phyloP scores from a whole-genome alignment of 163 green algal species.

The Scenedesmus sp. region DNA sequence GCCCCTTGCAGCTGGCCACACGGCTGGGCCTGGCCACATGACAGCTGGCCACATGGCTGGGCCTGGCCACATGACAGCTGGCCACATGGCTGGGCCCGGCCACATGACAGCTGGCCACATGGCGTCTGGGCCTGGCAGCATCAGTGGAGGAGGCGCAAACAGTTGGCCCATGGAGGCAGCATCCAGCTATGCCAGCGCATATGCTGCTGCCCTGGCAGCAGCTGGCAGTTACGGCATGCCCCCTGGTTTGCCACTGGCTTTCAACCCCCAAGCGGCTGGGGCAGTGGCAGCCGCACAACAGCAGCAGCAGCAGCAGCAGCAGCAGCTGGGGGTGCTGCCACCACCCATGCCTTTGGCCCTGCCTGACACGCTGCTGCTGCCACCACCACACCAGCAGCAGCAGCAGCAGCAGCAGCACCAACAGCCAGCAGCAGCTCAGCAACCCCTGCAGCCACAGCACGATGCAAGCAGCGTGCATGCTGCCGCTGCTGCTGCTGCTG shows the following conservation, averaged over 20 bases:
- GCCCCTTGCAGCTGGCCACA: neutral
- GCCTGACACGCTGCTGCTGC: neutral
- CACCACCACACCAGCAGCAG: neutral
- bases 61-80: too few species aligned
- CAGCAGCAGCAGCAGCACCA: neutral
- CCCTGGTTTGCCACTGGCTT: neutral
- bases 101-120: neutral
- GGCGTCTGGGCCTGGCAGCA: neutral
- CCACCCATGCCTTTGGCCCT: neutral
- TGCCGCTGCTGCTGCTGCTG: neutral
- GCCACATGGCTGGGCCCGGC: too few species aligned
- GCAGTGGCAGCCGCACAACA: neutral
- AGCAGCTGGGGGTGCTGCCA: neutral
- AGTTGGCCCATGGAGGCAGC: neutral
- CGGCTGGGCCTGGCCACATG: too few species aligned
- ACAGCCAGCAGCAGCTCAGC: neutral
- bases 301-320: neutral
- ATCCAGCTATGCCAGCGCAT: constrained; percentile 4
- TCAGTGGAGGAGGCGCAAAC: neutral
- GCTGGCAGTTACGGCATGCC: neutral
- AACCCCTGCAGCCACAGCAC: neutral
- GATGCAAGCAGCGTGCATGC: neutral
- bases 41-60: too few species aligned
- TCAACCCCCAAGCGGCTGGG: neutral
- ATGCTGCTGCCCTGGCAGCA: neutral